These are phyloP conservation scores for Endoconidiophora laricicola DNA, from an alignment of 2,329 filamentous ascomycete species.

Conservation along the genomic window DNA sequence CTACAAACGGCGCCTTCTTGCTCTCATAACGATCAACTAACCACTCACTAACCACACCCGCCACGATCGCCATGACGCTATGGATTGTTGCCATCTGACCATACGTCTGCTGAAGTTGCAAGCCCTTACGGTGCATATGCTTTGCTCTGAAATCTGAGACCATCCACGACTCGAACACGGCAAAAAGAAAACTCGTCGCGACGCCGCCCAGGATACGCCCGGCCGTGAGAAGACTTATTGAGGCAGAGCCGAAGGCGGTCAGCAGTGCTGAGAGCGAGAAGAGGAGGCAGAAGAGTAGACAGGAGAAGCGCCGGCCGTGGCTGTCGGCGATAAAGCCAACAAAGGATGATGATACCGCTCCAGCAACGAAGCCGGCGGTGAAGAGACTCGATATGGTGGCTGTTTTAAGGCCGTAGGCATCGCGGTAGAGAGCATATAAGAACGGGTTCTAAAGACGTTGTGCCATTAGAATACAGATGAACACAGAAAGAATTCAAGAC, in stretches of 20 bases:
- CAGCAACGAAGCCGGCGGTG: conserved; percentile 28
- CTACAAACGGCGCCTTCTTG: conserved; percentile 32
- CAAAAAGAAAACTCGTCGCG: conserved; percentile 39
- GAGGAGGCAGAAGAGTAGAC: conserved; percentile 35
- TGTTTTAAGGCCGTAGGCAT: conserved; percentile 19
- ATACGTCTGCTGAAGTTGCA: conserved; percentile 30
- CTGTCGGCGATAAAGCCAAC: conserved; percentile 31
- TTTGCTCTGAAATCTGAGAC: conserved; percentile 35
- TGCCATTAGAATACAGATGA: background rate
- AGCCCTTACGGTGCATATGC: conserved; percentile 24
- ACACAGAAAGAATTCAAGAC: background rate
- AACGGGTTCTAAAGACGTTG: conserved; percentile 18
- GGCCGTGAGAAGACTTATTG: conserved; percentile 27
- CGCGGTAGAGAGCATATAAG: conserved; percentile 22
- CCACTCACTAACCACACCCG: conserved; percentile 32
- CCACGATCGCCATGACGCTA: conserved; percentile 19
- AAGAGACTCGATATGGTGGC: conserved; percentile 24
- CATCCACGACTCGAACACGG: conserved; percentile 45
- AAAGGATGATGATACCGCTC: conserved; percentile 28
- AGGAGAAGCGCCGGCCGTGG: conserved; percentile 34
- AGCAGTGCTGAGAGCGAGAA: conserved; percentile 35
- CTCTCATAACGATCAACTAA: conserved; percentile 30
- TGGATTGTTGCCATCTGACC: conserved; percentile 39
- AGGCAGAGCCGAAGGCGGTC: conserved; percentile 15
- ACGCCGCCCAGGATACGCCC: conserved; percentile 39